phyloP scores from a whole-genome alignment of 129 eudicot genomes.

The Helianthus annuus region DNA sequence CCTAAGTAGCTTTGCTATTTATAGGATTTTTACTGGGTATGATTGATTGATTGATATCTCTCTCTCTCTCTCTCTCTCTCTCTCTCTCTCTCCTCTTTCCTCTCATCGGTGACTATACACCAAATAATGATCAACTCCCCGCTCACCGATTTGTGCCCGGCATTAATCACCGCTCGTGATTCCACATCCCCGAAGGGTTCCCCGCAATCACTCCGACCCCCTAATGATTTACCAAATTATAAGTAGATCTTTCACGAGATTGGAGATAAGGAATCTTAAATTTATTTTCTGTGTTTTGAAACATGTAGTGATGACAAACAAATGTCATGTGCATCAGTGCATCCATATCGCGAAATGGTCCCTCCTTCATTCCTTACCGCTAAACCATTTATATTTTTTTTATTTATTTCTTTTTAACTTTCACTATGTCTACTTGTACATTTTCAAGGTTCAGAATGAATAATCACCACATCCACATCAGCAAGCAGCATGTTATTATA shows the following conservation, averaged over 20 bases:
- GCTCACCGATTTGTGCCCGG: too few species aligned
- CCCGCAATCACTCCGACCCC: too few species aligned
- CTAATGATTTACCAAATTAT: background rate
- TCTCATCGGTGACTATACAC: too few species aligned
- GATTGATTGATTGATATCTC: too few species aligned
- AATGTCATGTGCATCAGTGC: conserved; percentile 54
- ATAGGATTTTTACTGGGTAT: too few species aligned
- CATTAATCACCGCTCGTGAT: too few species aligned
- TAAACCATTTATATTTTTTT: conserved; percentile 1
- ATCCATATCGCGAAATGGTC: conserved; percentile 34
- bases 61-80: too few species aligned
- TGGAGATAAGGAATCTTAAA: conserved; percentile 36
- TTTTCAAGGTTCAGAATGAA: background rate
- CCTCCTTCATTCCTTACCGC: conserved; percentile 29
- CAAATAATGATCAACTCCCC: too few species aligned
- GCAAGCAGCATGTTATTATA: too few species aligned
- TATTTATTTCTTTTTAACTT: conserved; percentile 12
- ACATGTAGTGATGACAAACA: conserved; percentile 42
- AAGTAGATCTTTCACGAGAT: conserved; percentile 22
- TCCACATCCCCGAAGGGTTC: too few species aligned
- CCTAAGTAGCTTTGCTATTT: too few species aligned
- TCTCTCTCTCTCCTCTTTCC: too few species aligned
- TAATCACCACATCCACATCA: background rate
- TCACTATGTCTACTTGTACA: conserved; percentile 20
- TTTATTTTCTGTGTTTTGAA: conserved; percentile 13